Conservation (phyloP, 129 eudicot genomes). For the Pittosporum tobira region DNA sequence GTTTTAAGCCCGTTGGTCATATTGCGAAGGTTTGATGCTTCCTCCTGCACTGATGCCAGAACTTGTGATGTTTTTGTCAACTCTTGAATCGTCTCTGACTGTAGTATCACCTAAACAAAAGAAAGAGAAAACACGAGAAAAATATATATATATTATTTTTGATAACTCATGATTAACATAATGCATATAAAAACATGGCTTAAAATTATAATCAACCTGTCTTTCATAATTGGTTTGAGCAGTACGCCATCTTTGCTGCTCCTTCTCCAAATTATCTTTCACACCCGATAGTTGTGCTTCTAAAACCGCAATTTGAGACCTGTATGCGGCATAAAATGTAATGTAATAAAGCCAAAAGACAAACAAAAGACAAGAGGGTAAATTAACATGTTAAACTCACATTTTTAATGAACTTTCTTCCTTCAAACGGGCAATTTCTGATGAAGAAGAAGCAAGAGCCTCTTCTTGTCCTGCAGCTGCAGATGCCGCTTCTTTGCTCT, state of each 20-base stretch:
- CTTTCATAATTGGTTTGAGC: slow-evolving; percentile 85
- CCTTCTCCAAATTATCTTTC: slow-evolving; percentile 68
- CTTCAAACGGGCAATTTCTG: slow-evolving; percentile 51
- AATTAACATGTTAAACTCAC: slow-evolving; percentile 4
- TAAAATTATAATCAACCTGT: slow-evolving; percentile 36
- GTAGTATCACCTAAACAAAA: slow-evolving; percentile 57
- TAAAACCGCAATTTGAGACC: slow-evolving; percentile 40
- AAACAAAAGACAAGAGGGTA: not conserved
- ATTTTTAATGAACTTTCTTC: slow-evolving; percentile 44
- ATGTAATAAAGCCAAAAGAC: not conserved
- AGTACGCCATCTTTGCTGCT: slow-evolving; percentile 63
- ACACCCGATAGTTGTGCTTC: slow-evolving; percentile 53
- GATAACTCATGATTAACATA: not conserved
- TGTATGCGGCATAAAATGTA: not conserved
- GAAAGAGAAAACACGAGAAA: not conserved
- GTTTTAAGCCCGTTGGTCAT: slow-evolving; percentile 39
- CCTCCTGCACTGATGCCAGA: slow-evolving; percentile 50
- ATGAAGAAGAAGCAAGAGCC: slow-evolving; percentile 51
- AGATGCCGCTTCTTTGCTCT: slow-evolving; percentile 56
- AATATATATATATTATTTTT: no score
- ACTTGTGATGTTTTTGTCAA: slow-evolving; percentile 83
- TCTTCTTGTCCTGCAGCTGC: slow-evolving; percentile 61
- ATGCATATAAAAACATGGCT: not conserved
- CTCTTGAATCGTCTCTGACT: slow-evolving; percentile 91
- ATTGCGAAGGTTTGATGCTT: slow-evolving; percentile 57